Evolutionary conservation across 345 rosid genomes (phyloP).

Genomic region (Pugionium dolabratum): DNA sequence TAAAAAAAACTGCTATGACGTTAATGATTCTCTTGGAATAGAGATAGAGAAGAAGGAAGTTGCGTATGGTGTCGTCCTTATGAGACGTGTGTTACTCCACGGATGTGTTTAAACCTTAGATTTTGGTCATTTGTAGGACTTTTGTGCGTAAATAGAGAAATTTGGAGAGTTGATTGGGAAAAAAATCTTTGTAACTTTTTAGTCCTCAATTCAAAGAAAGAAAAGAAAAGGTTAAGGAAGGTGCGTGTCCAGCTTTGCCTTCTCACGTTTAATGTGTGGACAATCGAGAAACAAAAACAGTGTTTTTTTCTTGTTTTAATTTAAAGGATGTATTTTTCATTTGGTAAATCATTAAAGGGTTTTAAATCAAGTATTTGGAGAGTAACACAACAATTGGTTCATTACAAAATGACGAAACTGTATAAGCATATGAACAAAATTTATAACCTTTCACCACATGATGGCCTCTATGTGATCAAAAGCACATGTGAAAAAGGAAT

Average conservation of each 20-base stretch:
- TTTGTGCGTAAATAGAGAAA: background rate
- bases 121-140: background rate
- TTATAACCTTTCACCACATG: background rate
- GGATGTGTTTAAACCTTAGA: background rate
- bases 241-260: constrained; percentile 42
- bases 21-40: constrained; percentile 15
- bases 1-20: constrained; percentile 3
- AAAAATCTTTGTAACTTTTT: constrained; percentile 13
- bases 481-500: background rate
- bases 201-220: background rate
- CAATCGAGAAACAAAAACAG: background rate
- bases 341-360: too few species aligned
- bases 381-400: too few species aligned
- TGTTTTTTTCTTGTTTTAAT: background rate
- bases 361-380: too few species aligned
- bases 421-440: background rate
- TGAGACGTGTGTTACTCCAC: constrained; percentile 27
- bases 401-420: background rate
- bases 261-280: constrained; percentile 39
- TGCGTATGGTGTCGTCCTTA: constrained; percentile 34
- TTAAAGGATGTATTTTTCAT: background rate
- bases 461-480: background rate
- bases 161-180: constrained; percentile 1
- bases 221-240: background rate
- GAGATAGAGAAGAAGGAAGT: constrained; percentile 12